Conservation (phyloP, 2,329 filamentous ascomycete species). For the Phymatotrichopsis omnivora region DNA sequence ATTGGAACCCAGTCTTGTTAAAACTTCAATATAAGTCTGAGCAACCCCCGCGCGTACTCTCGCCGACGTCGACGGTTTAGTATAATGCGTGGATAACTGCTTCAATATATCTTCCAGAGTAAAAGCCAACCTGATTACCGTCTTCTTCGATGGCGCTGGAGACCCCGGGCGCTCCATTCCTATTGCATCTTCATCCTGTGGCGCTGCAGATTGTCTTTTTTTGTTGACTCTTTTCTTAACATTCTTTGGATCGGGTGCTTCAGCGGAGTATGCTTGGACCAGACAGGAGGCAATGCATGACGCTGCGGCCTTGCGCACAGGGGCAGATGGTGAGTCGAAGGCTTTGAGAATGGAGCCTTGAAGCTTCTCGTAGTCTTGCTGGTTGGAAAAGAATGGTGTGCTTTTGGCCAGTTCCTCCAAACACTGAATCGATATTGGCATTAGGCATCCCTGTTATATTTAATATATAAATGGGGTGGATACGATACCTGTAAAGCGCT, state of each 20-base stretch:
- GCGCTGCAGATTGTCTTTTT: constrained; percentile 51
- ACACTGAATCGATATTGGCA: constrained; percentile 41
- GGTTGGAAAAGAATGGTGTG: constrained; percentile 77
- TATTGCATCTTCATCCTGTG: constrained; percentile 66
- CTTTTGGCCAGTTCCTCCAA: constrained; percentile 60
- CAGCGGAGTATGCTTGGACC: constrained; percentile 62
- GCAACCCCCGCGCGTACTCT: constrained; percentile 71
- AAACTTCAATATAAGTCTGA: constrained; percentile 73
- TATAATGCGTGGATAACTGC: constrained; percentile 70
- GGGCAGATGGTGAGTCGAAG: constrained; percentile 64
- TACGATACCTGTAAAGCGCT: constrained; percentile 30
- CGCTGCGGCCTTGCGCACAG: constrained; percentile 75
- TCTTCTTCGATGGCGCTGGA: constrained; percentile 59
- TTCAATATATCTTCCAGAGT: constrained; percentile 68
- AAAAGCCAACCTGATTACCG: constrained; percentile 58
- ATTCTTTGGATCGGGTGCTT: constrained; percentile 56
- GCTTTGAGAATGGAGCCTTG: constrained; percentile 75
- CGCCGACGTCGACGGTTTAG: constrained; percentile 66
- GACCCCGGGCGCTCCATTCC: constrained; percentile 55
- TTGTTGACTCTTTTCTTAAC: constrained; percentile 50
- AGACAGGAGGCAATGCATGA: constrained; percentile 75
- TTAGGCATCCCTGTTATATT: background rate
- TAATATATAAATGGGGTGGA: too few relatives aligned
- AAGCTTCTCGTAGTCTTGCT: constrained; percentile 80
- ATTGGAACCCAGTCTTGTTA: constrained; percentile 68